phyloP scores from a whole-genome alignment of 2,329 filamentous ascomycete genomes.

The Metarhizium rileyi region DNA sequence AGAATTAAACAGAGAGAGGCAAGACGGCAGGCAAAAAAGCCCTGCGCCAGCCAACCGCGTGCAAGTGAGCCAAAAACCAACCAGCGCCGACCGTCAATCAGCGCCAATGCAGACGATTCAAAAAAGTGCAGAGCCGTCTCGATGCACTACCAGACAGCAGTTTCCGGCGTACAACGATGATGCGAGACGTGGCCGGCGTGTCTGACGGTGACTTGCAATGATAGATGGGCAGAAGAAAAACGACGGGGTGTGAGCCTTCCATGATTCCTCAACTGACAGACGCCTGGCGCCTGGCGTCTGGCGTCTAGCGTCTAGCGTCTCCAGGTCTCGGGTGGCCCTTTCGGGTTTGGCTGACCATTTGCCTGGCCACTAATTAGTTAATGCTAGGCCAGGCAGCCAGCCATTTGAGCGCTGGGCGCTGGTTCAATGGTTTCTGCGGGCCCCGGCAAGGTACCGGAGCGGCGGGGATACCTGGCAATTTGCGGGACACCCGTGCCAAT shows the following conservation, averaged over 20 bases:
- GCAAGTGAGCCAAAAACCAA: background rate
- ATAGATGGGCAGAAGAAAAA: background rate
- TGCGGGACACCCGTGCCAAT: background rate
- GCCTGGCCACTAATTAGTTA: no score
- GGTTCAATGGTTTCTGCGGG: background rate
- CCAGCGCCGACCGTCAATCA: background rate
- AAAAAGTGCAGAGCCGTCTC: background rate
- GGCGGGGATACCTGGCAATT: background rate
- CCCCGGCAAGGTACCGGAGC: background rate
- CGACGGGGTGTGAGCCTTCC: background rate
- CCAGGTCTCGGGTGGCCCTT: no score
- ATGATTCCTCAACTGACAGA: background rate
- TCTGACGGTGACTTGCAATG: background rate
- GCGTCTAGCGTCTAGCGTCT: no score
- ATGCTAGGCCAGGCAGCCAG: no score
- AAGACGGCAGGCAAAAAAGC: background rate
- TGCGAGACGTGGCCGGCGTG: background rate
- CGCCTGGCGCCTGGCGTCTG: background rate
- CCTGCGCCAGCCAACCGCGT: background rate
- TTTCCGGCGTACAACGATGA: conserved; percentile 1
- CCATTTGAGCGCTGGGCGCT: no score
- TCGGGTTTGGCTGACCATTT: background rate
- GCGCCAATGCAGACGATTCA: background rate
- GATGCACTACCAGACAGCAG: background rate
- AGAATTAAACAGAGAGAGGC: background rate